Evolutionary conservation across 257 asterid species (phyloP).

Genomic region (Euphrasia confusa): DNA sequence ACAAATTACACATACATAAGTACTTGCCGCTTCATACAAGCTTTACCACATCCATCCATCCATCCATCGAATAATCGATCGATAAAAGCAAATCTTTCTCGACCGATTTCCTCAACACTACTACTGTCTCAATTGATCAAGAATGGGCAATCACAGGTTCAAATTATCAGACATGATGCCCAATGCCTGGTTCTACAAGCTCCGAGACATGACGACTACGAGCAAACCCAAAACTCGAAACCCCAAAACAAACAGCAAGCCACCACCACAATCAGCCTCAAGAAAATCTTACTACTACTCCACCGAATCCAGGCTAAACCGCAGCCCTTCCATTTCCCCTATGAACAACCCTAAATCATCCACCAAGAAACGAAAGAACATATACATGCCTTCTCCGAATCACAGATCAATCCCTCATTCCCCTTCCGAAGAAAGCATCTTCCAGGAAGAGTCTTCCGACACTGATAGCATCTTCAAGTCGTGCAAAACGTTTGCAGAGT

Average conservation of each 20-base stretch:
- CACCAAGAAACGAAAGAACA: conserved; percentile 40
- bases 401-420: conserved; percentile 17
- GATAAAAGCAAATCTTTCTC: too few species aligned
- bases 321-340: conserved; percentile 23
- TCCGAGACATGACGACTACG: conserved; percentile 49
- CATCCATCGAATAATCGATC: too few species aligned
- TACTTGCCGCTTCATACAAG: too few species aligned
- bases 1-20: too few species aligned
- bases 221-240: conserved; percentile 46
- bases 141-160: conserved; percentile 79
- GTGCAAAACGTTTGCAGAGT: conserved; percentile 14
- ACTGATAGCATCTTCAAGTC: too few species aligned
- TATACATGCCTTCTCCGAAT: conserved; percentile 73
- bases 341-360: conserved; percentile 25
- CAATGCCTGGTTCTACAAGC: conserved; percentile 95
- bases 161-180: conserved; percentile 88
- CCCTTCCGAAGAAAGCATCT: neutral
- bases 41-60: too few species aligned
- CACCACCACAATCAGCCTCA: conserved; percentile 19
- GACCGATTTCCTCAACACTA: too few species aligned
- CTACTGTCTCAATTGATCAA: too few species aligned
- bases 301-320: conserved; percentile 28
- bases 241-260: conserved; percentile 5
- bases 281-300: conserved; percentile 49
- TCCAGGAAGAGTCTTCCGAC: conserved; percentile 1